Evolutionary conservation across 2,329 filamentous ascomycete genomes (phyloP), one percentile per base, ranked within the genome.

Genomic region (Parastagonospora avenae): DNA sequence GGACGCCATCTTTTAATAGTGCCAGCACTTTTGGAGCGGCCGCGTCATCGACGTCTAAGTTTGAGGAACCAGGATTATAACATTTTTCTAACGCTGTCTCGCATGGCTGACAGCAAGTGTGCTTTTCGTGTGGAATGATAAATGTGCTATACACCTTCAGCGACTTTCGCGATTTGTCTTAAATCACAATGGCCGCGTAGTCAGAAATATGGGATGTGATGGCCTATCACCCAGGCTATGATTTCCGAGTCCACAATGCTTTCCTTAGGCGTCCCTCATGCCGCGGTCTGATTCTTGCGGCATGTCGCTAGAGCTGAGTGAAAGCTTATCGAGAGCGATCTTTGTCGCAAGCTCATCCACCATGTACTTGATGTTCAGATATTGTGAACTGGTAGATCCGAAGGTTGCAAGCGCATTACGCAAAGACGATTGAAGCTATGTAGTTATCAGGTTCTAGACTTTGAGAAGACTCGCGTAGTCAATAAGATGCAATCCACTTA

Each of bases 361-460:
- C 52, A 71, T 64, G 35, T 55, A 54, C 42, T 68, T 68, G 44
- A 73, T 68, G 42, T 48, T 50, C 35, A 43, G 52, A 46, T 71
- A 73, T 33, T 73, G 70, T 9, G 48, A 41, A 49, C 70, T 73
- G 1, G 54, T 10, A 1, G 60, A 46, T 5, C 71, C 70, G 46
- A 74, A 72, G 1, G 71, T 72, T 9, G 66, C 46, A 6, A 66
- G 60, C 8, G 67, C 60, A 32, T 74, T 74, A 49, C 69, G 71
- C 16, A 73, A 62, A 6, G 69, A 73, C 4, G 66, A 63, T 42
- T 73, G 59, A 7, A 74, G 62, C 71, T 74, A 36, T 48, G 31
- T 4, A 14, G 31, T 7, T 40, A 31, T 39, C 9, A 31, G 40
- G 27, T 2, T 29, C n/a, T 14, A 4, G 42, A 2, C 14, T 19